Base-by-base conservation (phyloP, 2,329 filamentous ascomycete species). In the Fusarium euwallaceae region DNA sequence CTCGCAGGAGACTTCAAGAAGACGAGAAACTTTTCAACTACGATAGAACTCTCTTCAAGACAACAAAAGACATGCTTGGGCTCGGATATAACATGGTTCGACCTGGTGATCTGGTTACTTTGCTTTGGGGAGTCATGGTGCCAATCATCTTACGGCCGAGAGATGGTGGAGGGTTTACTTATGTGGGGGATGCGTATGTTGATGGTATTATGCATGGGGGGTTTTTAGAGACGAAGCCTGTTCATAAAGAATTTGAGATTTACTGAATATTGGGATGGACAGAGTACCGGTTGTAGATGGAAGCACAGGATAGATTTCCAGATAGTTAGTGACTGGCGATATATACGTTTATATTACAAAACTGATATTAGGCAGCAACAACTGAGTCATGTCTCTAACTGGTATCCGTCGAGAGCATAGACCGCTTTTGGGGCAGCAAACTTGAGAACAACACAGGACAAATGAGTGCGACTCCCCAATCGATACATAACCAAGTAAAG, bases 191-290 rank as follows among this genome's bases (percentile, higher is more conserved):
- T 59, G 60, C 64, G 0, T 72, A 70, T 11, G 27, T 70, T 0
- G 67, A 72, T 58, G 64, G 67, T 0, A 61, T 64, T 29, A 70
- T 72, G 67, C 9, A 62, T 14, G 70, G 55, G 6, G 67, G 61
- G 43, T 61, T 72, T 20, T 3, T 64, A 2, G 12, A 68, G 6
- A 66, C 41, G 0, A 12, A 20, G 4, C 48, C 61, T 20, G 11
- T 27, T 53, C 17, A 53, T 1, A 9, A n/a, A 1, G 53, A 43
- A 6, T 68, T 60, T 20, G 16, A 24, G 7, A 66, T 68, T 6
- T 55, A 60, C 27, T 66, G 17, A 20, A 0, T 3, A 22, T 24
- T 22, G 14, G 11, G 29, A 55, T 55, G 4, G 9, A 16, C 8
- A 14, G 41, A 41, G 8, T n/a, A 16, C 17, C 9, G 7, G 2